Percentiles rank a stretch among this genome's conserved stretches.
Evolutionary conservation across 2,329 filamentous ascomycete species (phyloP).

Genomic region (Aureobasidium sp.): DNA sequence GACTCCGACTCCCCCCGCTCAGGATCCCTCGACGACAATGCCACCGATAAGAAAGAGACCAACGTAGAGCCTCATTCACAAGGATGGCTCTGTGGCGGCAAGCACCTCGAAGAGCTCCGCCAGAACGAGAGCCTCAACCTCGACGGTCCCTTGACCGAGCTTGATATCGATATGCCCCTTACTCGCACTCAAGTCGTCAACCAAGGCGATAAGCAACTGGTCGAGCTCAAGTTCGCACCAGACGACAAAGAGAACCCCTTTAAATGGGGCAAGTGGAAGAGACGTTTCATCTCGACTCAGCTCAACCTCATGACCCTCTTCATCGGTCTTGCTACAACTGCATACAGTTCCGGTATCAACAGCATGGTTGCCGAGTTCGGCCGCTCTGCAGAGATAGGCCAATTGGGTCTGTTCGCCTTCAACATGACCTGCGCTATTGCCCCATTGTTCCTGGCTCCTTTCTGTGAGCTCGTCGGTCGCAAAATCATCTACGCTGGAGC

Average conservation of each 20-base stretch:
- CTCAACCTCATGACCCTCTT: constrained; percentile 47
- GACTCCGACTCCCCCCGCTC: constrained; percentile 1
- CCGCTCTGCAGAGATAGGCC: constrained; percentile 34
- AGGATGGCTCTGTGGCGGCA: constrained; percentile 29
- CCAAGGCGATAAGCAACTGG: constrained; percentile 36
- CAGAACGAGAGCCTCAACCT: constrained; percentile 24
- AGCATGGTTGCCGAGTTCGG: constrained; percentile 39
- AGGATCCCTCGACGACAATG: background rate
- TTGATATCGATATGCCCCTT: constrained; percentile 42
- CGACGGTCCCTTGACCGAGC: constrained; percentile 31
- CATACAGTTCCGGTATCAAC: constrained; percentile 42
- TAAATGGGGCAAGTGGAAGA: constrained; percentile 38
- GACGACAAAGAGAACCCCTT: constrained; percentile 44
- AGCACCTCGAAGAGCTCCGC: constrained; percentile 26
- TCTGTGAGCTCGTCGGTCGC: constrained; percentile 42
- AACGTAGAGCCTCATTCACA: constrained; percentile 5
- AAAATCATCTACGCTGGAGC: constrained; percentile 39
- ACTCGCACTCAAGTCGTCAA: constrained; percentile 36
- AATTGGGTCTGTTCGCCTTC: constrained; percentile 44
- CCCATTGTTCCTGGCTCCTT: constrained; percentile 41
- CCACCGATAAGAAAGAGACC: constrained; percentile 3
- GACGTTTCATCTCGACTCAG: constrained; percentile 38
- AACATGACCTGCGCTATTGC: constrained; percentile 42
- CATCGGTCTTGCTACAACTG: constrained; percentile 46
- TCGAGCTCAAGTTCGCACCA: constrained; percentile 38